phyloP scores from a whole-genome alignment of 345 rosid species.

The Heritiera littoralis region DNA sequence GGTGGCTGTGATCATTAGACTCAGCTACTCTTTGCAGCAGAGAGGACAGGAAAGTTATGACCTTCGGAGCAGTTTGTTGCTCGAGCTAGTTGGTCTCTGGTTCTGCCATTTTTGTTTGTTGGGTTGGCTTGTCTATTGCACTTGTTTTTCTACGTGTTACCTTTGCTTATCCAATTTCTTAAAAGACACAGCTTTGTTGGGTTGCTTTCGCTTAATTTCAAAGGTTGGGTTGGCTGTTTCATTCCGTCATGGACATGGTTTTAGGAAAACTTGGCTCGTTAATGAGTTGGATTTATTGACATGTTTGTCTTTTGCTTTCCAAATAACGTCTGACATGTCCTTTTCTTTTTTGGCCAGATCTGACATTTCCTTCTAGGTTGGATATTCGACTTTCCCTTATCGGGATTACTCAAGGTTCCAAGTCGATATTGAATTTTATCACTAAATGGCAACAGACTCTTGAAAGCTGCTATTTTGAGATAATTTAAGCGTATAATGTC shows the following conservation, averaged over 20 bases:
- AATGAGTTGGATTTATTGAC: slow-evolving; percentile 17
- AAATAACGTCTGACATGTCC: not conserved
- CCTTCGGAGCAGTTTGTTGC: slow-evolving; percentile 41
- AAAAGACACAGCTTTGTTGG: slow-evolving; percentile 6
- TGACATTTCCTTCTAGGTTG: no score
- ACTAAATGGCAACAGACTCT: no score
- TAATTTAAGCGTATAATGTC: no score
- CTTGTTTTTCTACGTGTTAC: not conserved
- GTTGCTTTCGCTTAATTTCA: not conserved
- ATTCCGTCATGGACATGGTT: not conserved
- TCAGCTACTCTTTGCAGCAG: slow-evolving; percentile 54
- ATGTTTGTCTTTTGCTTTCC: not conserved
- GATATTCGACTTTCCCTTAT: no score
- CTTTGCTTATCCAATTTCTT: not conserved
- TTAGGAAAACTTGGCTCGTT: slow-evolving; percentile 16
- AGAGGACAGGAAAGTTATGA: slow-evolving; percentile 48
- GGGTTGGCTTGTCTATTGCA: not conserved
- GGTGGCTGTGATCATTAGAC: slow-evolving; percentile 42
- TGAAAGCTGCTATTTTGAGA: no score
- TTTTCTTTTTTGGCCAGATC: no score
- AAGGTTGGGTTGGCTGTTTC: not conserved
- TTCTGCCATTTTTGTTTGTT: slow-evolving; percentile 25
- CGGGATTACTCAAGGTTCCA: no score
- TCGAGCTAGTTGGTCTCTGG: not conserved
- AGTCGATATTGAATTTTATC: no score